Evolutionary conservation across 352 stramenopile species (phyloP).

Genomic region (Globisporangium cederbergense): DNA sequence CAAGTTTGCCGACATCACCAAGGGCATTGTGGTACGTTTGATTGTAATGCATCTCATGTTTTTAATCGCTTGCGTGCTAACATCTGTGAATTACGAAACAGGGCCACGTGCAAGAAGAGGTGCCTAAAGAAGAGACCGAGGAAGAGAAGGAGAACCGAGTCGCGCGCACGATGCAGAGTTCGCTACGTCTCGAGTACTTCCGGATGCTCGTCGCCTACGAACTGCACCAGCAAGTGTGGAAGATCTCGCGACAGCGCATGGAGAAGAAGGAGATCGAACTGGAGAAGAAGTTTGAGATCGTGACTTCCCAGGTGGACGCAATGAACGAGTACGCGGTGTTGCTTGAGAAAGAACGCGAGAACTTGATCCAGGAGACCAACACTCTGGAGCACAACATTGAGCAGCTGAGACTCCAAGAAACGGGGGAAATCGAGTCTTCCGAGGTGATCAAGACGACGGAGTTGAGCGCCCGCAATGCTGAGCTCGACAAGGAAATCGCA

Average conservation of each 20-base stretch:
- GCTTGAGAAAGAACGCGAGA: slow-evolving; percentile 59
- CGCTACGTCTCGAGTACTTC: slow-evolving; percentile 73
- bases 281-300: slow-evolving; percentile 51
- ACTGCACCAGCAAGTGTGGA: slow-evolving; percentile 77
- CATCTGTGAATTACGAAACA: slow-evolving; percentile 2
- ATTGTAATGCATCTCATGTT: background rate
- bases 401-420: slow-evolving; percentile 53
- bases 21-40: slow-evolving; percentile 72
- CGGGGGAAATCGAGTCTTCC: slow-evolving; percentile 54
- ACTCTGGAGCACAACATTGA: slow-evolving; percentile 55
- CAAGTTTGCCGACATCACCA: slow-evolving; percentile 79
- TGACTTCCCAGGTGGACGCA: slow-evolving; percentile 42
- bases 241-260: slow-evolving; percentile 51
- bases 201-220: slow-evolving; percentile 71
- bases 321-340: slow-evolving; percentile 39
- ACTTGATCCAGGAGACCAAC: slow-evolving; percentile 48
- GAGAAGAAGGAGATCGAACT: slow-evolving; percentile 42
- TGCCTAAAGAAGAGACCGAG: slow-evolving; percentile 59
- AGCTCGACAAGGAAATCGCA: slow-evolving; percentile 67
- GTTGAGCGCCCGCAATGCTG: slow-evolving; percentile 41
- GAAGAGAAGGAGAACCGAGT: slow-evolving; percentile 65
- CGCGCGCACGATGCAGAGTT: slow-evolving; percentile 54
- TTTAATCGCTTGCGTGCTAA: background rate
- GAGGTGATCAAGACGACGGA: slow-evolving; percentile 61
- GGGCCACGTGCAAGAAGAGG: slow-evolving; percentile 63